phyloP scores from a whole-genome alignment of 805 yeast genomes.

The Lipomyces spencermartinsiae region DNA sequence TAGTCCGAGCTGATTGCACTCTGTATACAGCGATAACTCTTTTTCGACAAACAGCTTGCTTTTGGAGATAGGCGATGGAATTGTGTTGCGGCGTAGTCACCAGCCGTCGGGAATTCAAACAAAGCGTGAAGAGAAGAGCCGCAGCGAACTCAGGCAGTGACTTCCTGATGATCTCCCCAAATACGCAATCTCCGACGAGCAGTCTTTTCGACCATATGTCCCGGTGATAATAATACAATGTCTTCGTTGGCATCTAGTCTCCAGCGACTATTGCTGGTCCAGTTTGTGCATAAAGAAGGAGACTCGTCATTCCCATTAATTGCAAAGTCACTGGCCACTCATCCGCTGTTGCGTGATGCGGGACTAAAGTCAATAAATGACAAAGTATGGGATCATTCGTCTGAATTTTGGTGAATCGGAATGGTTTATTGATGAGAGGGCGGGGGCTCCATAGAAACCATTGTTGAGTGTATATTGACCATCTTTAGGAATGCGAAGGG shows the following conservation, averaged over 20 bases:
- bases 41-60: not conserved
- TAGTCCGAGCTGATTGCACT: not conserved
- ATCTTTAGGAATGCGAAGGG: conserved; percentile 35
- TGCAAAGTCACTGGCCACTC: conserved; percentile 34
- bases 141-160: not conserved
- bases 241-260: conserved; percentile 24
- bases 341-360: conserved; percentile 38
- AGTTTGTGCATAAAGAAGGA: conserved; percentile 40
- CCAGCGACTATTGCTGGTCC: conserved; percentile 39
- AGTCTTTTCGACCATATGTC: not conserved
- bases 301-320: conserved; percentile 38
- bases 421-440: not conserved
- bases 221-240: conserved; percentile 8
- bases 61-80: not conserved
- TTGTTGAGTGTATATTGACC: not conserved
- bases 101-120: not conserved
- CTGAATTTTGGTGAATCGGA: not conserved
- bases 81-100: not conserved
- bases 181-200: not conserved
- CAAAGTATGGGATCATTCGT: conserved; percentile 16
- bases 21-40: not conserved
- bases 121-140: not conserved
- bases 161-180: not conserved
- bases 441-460: not conserved
- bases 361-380: conserved; percentile 28